Conservation (phyloP, 139 green algal species). For the Micractinium sp. region DNA sequence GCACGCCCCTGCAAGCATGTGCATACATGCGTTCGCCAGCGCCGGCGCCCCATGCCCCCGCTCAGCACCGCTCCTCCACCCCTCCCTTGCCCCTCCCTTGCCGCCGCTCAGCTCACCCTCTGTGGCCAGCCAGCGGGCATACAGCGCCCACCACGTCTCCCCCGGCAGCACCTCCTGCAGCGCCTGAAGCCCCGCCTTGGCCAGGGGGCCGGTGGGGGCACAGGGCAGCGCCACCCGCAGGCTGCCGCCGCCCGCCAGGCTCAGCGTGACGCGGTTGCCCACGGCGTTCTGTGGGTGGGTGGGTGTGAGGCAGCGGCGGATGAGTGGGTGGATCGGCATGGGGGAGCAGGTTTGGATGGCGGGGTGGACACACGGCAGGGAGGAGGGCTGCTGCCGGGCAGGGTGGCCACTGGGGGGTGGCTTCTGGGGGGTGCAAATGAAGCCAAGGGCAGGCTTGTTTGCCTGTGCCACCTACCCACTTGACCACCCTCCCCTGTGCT, state of each 20-base stretch:
- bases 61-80: neutral
- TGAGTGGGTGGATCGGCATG: neutral
- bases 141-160: slow-evolving; percentile 45
- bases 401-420: no score
- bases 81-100: neutral
- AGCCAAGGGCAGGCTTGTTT: neutral
- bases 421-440: no score
- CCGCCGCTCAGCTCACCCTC: neutral
- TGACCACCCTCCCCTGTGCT: neutral
- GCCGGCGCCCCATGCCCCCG: no score
- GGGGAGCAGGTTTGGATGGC: no score
- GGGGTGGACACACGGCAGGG: neutral
- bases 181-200: slow-evolving; percentile 49
- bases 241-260: slow-evolving; percentile 25
- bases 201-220: slow-evolving; percentile 39
- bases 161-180: slow-evolving; percentile 49
- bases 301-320: neutral
- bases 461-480: neutral
- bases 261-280: slow-evolving; percentile 47
- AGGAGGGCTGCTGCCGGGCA: no score
- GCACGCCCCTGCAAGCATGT: no score
- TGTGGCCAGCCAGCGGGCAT: slow-evolving; percentile 42
- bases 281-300: slow-evolving; percentile 34
- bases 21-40: no score
- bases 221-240: slow-evolving; percentile 60